Conservation (phyloP, 129 eudicot species). For the Smallanthus sonchifolius region DNA sequence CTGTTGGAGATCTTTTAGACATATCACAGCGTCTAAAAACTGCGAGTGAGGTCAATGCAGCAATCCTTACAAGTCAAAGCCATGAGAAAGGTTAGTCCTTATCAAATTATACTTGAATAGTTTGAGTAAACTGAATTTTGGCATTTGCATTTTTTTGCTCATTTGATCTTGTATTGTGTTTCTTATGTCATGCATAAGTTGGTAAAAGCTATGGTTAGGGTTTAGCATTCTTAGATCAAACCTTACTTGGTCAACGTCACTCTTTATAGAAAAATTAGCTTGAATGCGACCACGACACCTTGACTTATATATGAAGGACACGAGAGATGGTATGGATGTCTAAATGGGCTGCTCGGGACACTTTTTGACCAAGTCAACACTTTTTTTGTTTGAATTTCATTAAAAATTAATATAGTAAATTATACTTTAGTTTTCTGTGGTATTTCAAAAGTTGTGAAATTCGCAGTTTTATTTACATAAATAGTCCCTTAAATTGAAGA, state of each 20-base stretch:
- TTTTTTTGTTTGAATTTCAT: background rate
- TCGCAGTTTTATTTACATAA: background rate
- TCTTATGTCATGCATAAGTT: conserved; percentile 11
- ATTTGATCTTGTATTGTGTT: conserved; percentile 1
- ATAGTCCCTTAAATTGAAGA: background rate
- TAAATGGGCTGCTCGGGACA: background rate
- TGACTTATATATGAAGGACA: background rate
- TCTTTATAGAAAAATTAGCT: background rate
- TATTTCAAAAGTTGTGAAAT: background rate
- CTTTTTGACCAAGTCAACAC: background rate
- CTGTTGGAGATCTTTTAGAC: conserved; percentile 85
- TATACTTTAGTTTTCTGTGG: background rate
- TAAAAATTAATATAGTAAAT: background rate
- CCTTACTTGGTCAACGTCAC: background rate
- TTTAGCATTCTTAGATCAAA: conserved; percentile 6
- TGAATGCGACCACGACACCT: background rate
- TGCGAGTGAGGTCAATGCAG: conserved; percentile 96
- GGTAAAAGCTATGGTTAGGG: background rate
- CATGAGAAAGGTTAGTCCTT: conserved; percentile 80
- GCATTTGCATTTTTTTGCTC: background rate
- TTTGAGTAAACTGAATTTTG: background rate
- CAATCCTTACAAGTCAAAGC: conserved; percentile 94
- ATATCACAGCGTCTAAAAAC: conserved; percentile 88
- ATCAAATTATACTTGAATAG: background rate
- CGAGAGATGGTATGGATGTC: background rate